Conservation (phyloP, 306 rosid genomes). For the Quercus aquifolioides region DNA sequence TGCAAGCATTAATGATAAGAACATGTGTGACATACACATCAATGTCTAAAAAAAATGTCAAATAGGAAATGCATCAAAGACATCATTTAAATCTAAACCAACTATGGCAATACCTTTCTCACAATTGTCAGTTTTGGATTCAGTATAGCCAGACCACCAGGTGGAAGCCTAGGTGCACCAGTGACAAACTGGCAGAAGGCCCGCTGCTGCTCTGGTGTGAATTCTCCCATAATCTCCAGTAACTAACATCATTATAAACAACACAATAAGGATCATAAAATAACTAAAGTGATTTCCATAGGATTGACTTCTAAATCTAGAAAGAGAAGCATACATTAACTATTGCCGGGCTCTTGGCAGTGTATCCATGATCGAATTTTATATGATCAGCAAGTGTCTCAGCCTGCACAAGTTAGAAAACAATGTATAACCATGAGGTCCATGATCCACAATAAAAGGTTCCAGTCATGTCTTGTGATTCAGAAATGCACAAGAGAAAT, state of each 20-base stretch:
- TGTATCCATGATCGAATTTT: conserved; percentile 96
- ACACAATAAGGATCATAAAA: conserved; percentile 18
- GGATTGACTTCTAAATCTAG: background rate
- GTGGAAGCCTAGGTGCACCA: conserved; percentile 96
- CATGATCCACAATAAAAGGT: background rate
- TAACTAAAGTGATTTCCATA: conserved; percentile 7
- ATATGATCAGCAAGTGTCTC: conserved; percentile 93
- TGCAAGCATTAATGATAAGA: background rate
- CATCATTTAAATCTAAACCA: background rate
- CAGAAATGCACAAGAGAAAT: background rate
- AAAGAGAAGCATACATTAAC: conserved; percentile 57
- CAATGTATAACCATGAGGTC: background rate
- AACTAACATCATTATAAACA: conserved; percentile 48
- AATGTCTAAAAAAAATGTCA: background rate
- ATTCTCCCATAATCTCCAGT: conserved; percentile 93
- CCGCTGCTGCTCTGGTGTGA: conserved; percentile 88
- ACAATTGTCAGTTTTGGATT: conserved; percentile 95
- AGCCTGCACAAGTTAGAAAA: conserved; percentile 45
- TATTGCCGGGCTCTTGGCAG: conserved; percentile 94
- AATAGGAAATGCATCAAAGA: background rate
- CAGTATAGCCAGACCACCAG: conserved; percentile 91
- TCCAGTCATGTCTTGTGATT: background rate
- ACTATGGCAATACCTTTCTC: conserved; percentile 65
- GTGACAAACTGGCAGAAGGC: conserved; percentile 98
- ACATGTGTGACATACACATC: background rate